These are phyloP conservation scores for Penium margaritaceum DNA, from an alignment of 139 green algal species.

Conservation along the genomic window DNA sequence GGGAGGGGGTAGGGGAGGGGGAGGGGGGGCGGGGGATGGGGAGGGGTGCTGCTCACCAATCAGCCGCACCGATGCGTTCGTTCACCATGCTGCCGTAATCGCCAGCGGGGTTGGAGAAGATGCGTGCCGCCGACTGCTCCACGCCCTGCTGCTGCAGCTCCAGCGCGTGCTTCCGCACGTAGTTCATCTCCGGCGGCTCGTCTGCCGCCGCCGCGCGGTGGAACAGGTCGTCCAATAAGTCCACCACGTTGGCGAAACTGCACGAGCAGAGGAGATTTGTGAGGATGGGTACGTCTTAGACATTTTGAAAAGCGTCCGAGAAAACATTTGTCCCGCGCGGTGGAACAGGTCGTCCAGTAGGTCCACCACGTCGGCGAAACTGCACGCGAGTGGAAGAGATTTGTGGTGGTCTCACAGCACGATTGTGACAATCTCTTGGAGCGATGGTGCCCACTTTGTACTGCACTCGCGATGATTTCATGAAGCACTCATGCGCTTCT, in stretches of 20 bases:
- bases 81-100: conserved; percentile 99
- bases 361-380: background rate
- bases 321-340: too few relatives aligned
- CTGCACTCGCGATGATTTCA: too few relatives aligned
- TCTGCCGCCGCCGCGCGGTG: conserved; percentile 51
- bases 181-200: conserved; percentile 81
- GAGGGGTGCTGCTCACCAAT: too few relatives aligned
- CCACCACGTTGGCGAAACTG: conserved; percentile 62
- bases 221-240: conserved; percentile 94
- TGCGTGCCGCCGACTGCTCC: conserved; percentile 53
- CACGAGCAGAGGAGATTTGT: background rate
- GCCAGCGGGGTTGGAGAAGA: conserved; percentile 87
- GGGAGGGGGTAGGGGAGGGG: background rate
- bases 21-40: background rate
- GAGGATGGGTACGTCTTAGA: too few relatives aligned
- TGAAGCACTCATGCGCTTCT: too few relatives aligned
- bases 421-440: too few relatives aligned
- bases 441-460: too few relatives aligned
- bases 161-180: conserved; percentile 79
- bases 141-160: conserved; percentile 51
- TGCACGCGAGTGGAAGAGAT: too few relatives aligned
- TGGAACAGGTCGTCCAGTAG: conserved; percentile 76
- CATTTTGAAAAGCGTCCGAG: too few relatives aligned
- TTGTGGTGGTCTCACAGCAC: too few relatives aligned
- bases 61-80: conserved; percentile 76